Evolutionary conservation across 2,329 filamentous ascomycete genomes (phyloP).

Genomic region (Trichoderma citrinoviride): DNA sequence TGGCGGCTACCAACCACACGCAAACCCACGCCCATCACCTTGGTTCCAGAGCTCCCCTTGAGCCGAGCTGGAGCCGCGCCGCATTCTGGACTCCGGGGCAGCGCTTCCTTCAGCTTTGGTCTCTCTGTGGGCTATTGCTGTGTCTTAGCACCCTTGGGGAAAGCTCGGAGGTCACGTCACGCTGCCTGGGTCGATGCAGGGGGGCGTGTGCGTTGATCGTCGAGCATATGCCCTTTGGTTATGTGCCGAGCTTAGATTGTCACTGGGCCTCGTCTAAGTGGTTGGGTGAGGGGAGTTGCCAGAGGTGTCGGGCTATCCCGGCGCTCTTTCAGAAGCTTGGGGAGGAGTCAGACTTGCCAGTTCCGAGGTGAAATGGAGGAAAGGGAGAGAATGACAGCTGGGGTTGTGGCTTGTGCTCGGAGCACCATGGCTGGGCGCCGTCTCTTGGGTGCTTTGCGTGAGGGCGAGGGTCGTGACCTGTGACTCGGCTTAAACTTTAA

Average conservation of each 20-base stretch:
- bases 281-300: neutral
- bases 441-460: neutral
- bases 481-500: constrained; percentile 19
- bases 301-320: constrained; percentile 23
- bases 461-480: constrained; percentile 3
- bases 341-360: neutral
- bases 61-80: constrained; percentile 23
- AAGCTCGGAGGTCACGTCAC: constrained; percentile 18
- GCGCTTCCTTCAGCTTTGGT: neutral
- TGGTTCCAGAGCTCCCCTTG: constrained; percentile 19
- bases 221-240: neutral
- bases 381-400: neutral
- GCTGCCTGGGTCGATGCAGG: neutral
- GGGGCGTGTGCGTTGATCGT: neutral
- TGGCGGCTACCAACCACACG: constrained; percentile 33
- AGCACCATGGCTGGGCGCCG: constrained; percentile 13
- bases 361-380: constrained; percentile 19
- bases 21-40: constrained; percentile 16
- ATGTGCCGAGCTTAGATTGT: constrained; percentile 11
- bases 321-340: neutral
- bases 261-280: constrained; percentile 12
- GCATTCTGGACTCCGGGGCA: neutral
- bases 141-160: neutral
- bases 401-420: constrained; percentile 11
- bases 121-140: neutral